Evolutionary conservation across 208 protist species (phyloP), one percentile per base, ranked within the genome.

Genomic region (Balamuthia mandrillaris): DNA sequence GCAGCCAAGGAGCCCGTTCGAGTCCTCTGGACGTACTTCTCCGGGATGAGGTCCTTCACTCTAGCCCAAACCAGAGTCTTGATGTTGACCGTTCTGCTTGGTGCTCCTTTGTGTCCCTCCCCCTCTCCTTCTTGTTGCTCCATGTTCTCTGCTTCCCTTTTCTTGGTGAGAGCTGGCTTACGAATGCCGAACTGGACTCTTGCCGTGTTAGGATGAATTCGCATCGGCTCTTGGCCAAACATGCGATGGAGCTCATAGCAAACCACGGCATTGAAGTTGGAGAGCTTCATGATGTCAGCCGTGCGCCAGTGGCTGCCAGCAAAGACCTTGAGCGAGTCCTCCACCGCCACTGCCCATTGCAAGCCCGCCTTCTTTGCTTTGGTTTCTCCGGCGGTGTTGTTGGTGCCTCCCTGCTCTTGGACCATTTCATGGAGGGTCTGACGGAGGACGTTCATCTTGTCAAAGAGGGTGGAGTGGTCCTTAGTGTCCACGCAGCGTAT

Each of bases 241-340:
- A 31, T 35, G 4, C n/a, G 10, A 10, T 45, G 54, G 44, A 39
- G 54, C 44, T 77, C 66, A 31, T 77, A 77, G 24, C 44, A 77
- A 14, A 54, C 42, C 5, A 77, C 44, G 44, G 3, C 33, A 45
- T 77, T 77, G 44, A 77, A 45, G 44, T 45, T 56, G 44, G 66
- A 39, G 44, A 77, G 44, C 66, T 54, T 77, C 66, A 77, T 77
- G 66, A 77, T 77, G 27, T 77, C 66, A 45, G 29, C 54, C 42
- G 66, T 77, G 66, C 66, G 66, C 66, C 66, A 77, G 24, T 77
- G 66, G n/a, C 12, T 24, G 0, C 66, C 66, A 29, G 24, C 24
- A 45, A 77, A 77, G 37, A 39, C 39, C 29, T 77, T 77, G 42
- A 77, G 44, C 29, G 39, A 77, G 66, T 77, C 66, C 66, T 77